A percentile compares a stretch with the other conserved stretches of the same genome.
These are phyloP conservation scores for Podospora pseudopauciseta DNA, from an alignment of 495 filamentous ascomycete species.

Conservation along the genomic window DNA sequence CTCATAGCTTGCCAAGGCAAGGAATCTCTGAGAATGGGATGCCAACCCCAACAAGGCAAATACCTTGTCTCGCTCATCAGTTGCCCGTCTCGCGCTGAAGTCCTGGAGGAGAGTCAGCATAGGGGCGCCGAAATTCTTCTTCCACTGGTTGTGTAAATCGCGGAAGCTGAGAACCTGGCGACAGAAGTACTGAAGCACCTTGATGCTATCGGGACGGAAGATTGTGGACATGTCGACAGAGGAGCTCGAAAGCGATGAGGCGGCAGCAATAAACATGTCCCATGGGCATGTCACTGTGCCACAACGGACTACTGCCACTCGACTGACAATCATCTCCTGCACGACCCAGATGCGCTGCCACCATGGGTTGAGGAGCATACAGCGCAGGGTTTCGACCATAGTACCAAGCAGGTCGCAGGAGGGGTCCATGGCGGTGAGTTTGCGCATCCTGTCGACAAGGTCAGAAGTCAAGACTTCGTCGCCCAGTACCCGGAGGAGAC, in stretches of 20 bases:
- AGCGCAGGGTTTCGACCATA: background rate
- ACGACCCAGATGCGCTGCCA: constrained; percentile 15
- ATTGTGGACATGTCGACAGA: background rate
- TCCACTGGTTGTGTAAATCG: background rate
- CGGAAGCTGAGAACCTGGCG: background rate
- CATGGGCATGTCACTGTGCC: constrained; percentile 1
- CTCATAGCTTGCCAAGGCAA: background rate
- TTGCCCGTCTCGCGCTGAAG: constrained; percentile 8
- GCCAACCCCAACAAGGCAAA: constrained; percentile 6
- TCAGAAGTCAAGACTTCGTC: background rate
- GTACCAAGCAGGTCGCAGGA: background rate
- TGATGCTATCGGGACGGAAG: constrained; percentile 1
- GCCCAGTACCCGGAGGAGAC: background rate
- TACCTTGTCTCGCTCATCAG: constrained; percentile 14
- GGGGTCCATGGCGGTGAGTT: background rate
- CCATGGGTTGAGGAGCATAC: constrained; percentile 10
- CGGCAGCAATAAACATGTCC: constrained; percentile 10
- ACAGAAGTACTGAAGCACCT: constrained; percentile 10
- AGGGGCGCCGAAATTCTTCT: background rate
- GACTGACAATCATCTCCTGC: constrained; percentile 9
- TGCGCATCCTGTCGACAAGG: background rate
- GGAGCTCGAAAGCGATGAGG: background rate
- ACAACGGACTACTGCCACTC: constrained; percentile 4
- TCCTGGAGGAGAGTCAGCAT: constrained; percentile 7
- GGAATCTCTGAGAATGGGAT: background rate